Evolutionary conservation across 2,329 filamentous ascomycete genomes (phyloP), one percentile per base, ranked within the genome.

Genomic region (Ceratocystis harringtonii): DNA sequence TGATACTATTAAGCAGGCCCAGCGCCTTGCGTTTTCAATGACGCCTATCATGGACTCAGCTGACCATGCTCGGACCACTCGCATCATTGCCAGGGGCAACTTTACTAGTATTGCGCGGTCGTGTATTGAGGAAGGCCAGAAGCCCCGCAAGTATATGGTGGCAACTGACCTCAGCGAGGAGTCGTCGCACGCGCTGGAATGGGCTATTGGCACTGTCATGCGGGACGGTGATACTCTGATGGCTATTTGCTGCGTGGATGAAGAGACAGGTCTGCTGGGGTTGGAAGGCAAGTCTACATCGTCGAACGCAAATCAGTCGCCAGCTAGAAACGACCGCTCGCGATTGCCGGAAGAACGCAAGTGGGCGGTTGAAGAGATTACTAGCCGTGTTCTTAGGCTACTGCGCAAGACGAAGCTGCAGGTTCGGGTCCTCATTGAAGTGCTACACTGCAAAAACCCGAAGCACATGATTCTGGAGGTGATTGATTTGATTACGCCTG

Each of bases 381-480:
- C 90, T 0, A 84, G 92, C 65, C 84, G 88, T 43, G 90, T 95
- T 64, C 83, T 94, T n/a, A 88, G 87, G 69, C 78, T 97, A 58
- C 77, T 99, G 67, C 83, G 92, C 68, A 96, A 95, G 80, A 99
- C 94, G 0, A 84, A 89, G 69, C 79, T 99, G 67, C 92, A 99
- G 74, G 92, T 96, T 61, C 85, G 91, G 66, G 89, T 96, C 61
- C 90, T 96, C 62, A 87, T 99, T 43, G 94, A 99, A 76, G 92
- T 97, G 32, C 87, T 99, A 70, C 94, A 97, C 76, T 97, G 94
- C 85, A 97, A 96, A 80, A 96, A 89, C 72, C 91, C 94, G 3
- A 92, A 94, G 74, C 92, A 96, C 74, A 82, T 97, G 78, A 91
- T 99, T 69, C 95, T 91, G 0, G 94, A 97, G 78, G 91, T 96